These are phyloP conservation scores for Cardamine resedifolia DNA, from an alignment of 345 rosid genomes.

Conservation along the genomic window DNA sequence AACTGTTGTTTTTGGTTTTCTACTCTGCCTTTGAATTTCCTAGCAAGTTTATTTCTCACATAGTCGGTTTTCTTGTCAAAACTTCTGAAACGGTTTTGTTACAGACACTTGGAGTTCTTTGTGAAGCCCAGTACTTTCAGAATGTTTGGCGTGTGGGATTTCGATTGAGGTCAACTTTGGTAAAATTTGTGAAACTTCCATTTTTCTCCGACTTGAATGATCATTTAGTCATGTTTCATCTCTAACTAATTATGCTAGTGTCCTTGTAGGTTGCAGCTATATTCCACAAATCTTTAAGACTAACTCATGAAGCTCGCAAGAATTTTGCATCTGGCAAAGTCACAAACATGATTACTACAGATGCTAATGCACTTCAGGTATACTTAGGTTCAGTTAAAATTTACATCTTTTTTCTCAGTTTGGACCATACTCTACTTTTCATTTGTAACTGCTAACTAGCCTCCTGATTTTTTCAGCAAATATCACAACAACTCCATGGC, in stretches of 20 bases:
- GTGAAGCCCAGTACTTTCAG: constrained; percentile 78
- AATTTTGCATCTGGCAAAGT: constrained; percentile 87
- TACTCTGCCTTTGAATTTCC: not conserved
- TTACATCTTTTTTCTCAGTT: not conserved
- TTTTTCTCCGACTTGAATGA: not conserved
- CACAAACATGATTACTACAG: constrained; percentile 95
- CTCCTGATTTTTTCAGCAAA: constrained; percentile 52
- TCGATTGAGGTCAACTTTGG: constrained; percentile 90
- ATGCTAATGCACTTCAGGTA: constrained; percentile 91
- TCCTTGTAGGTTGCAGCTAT: constrained; percentile 80
- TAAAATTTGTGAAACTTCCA: constrained; percentile 32
- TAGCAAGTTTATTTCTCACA: not conserved
- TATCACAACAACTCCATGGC: constrained; percentile 79
- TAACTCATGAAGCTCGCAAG: constrained; percentile 82
- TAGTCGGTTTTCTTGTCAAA: constrained; percentile 16
- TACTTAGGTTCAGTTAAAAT: constrained; percentile 1
- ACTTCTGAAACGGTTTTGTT: constrained; percentile 13
- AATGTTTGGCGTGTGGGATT: constrained; percentile 89
- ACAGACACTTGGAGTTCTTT: constrained; percentile 76
- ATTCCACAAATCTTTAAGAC: constrained; percentile 78
- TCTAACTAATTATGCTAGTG: constrained; percentile 20
- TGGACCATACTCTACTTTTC: not conserved
- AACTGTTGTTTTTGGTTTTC: not conserved
- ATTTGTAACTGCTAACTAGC: constrained; percentile 10
- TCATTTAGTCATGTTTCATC: constrained; percentile 17